phyloP scores from a whole-genome alignment of 345 rosid genomes.

The Gossypium anomalum region DNA sequence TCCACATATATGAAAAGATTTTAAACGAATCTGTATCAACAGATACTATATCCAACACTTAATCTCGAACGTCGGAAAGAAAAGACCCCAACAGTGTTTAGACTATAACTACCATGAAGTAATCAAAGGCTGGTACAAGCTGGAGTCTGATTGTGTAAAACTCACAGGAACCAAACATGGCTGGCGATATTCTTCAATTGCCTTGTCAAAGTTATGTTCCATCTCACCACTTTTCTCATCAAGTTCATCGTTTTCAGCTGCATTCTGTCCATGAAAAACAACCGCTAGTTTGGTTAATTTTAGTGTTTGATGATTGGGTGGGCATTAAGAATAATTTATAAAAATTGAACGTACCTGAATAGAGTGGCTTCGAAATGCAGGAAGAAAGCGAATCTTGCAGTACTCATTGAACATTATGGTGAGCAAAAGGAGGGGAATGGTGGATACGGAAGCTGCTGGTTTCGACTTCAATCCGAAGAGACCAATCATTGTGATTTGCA shows the following conservation, averaged over 20 bases:
- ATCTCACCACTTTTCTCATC: conserved; percentile 48
- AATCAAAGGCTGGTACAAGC: conserved; percentile 41
- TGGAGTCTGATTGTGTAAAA: conserved; percentile 28
- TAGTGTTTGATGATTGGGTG: background rate
- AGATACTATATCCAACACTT: too few species aligned
- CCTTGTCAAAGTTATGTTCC: conserved; percentile 42
- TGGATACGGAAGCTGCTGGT: conserved; percentile 73
- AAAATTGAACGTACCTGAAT: conserved; percentile 44
- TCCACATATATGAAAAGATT: too few species aligned
- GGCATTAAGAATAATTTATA: background rate
- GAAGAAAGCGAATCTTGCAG: conserved; percentile 87
- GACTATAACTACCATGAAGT: conserved; percentile 12
- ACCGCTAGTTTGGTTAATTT: background rate
- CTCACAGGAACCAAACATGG: conserved; percentile 47
- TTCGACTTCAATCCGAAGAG: conserved; percentile 87
- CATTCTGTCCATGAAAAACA: conserved; percentile 45
- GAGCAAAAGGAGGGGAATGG: conserved; percentile 64
- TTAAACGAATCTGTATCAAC: too few species aligned
- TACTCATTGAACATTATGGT: conserved; percentile 75
- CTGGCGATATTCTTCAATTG: conserved; percentile 48
- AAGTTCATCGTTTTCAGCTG: conserved; percentile 62
- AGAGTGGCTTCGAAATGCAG: conserved; percentile 49
- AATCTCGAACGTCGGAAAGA: background rate
- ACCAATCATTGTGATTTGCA: conserved; percentile 93
- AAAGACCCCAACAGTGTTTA: background rate